A percentile compares a stretch with the other conserved stretches of the same genome.
Conservation (phyloP, 352 stramenopile species). For the Plasmopara viticola region DNA sequence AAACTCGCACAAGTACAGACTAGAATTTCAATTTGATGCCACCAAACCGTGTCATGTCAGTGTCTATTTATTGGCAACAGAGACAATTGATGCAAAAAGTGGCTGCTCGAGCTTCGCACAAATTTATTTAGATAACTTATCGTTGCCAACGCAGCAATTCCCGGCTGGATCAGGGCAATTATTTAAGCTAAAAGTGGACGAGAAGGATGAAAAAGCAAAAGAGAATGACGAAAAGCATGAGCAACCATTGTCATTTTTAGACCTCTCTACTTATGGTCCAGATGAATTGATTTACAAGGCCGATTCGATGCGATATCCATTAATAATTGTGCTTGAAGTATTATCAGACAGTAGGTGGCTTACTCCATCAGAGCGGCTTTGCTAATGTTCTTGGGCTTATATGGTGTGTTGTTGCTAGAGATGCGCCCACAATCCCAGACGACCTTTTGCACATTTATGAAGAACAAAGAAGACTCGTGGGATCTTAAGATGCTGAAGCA, state of each 20-base stretch:
- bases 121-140: conserved; percentile 36
- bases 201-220: conserved; percentile 8
- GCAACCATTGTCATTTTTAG: conserved; percentile 22
- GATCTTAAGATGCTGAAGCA: conserved; percentile 79
- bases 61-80: conserved; percentile 54
- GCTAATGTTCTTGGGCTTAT: conserved; percentile 5
- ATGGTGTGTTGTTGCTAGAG: conserved; percentile 11
- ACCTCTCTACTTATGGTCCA: conserved; percentile 33
- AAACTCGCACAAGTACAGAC: conserved; percentile 22
- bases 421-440: conserved; percentile 63
- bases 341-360: conserved; percentile 29
- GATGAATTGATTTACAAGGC: conserved; percentile 45
- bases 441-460: conserved; percentile 71
- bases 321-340: conserved; percentile 70
- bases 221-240: conserved; percentile 11
- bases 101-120: conserved; percentile 54
- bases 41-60: conserved; percentile 64
- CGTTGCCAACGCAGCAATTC: conserved; percentile 39
- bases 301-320: conserved; percentile 40
- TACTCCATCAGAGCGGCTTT: neutral
- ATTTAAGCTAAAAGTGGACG: conserved; percentile 30
- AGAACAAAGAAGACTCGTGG: conserved; percentile 37
- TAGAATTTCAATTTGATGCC: conserved; percentile 77
- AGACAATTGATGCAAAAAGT: conserved; percentile 63
- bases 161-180: conserved; percentile 41